Base-by-base conservation (phyloP, 352 stramenopile genomes). In the Globisporangium recalcitrans region DNA sequence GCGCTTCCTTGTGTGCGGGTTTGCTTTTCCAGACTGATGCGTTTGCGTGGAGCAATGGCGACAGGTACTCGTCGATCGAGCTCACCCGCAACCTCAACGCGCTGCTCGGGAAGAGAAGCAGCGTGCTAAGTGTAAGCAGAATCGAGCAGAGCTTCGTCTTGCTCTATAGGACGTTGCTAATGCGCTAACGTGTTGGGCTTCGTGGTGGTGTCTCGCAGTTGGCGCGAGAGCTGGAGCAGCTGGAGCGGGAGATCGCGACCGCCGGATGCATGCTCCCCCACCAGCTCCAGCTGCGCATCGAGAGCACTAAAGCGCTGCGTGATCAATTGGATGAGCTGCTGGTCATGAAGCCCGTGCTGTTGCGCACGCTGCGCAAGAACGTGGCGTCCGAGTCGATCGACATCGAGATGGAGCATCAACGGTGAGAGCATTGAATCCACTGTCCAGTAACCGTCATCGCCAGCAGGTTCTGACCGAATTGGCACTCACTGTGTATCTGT, bases 371-470 rank as follows among this genome's bases (percentile, higher is more conserved):
- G 16, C 68, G 70, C 27, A 75, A 73, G 57, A 70, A 63, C 58
- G 67, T 65, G 40, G 60, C 51, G 42, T 64, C 55, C 36, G 70
- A 77, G 52, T 75, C 63, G 38, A 54, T 86, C 3, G 68, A 74
- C 31, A 52, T 82, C 21, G 72, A 81, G 53, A 73, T 80, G 59
- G 58, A 74, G 52, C 70, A 84, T 49, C 74, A 83, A 48, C 64
- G 63, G 74, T 80, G 34, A 24, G 51, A 67, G n/a, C n/a, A n/a
- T 10, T 36, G 5, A 8, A 32, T 11, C 22, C 27, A 40, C 14
- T 56, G 24, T 13, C 21, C 24, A n/a, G 9, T 40, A 19, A 0
- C 8, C 11, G 36, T 4, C 7, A 44, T 14, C 19, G 36, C 36
- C 36, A n/a, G n/a, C n/a, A n/a, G n/a, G n/a, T n/a, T n/a, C n/a